Conservation (phyloP, 345 rosid genomes). For the Stellera chamaejasme region DNA sequence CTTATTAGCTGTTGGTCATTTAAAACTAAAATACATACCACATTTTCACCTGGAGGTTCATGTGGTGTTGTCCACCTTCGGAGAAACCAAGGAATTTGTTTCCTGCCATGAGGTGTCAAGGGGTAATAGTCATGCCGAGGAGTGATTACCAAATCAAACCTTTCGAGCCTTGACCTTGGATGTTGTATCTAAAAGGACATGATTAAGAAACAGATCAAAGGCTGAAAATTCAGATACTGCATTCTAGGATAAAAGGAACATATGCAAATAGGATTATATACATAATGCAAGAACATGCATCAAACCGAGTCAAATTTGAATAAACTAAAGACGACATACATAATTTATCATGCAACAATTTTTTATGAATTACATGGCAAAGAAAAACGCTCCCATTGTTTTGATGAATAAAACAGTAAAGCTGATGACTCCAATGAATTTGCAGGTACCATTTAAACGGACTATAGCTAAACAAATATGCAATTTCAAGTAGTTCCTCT, state of each 20-base stretch:
- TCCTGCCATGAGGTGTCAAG: constrained; percentile 60
- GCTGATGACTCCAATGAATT: not conserved
- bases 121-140: constrained; percentile 86
- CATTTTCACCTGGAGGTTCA: constrained; percentile 65
- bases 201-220: no score
- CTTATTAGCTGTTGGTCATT: not conserved
- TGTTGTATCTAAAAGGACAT: constrained; percentile 67
- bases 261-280: no score
- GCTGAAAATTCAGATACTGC: no score
- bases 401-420: not conserved
- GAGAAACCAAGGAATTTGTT: constrained; percentile 64
- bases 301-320: no score
- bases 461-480: not conserved
- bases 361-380: no score
- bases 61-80: constrained; percentile 71
- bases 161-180: constrained; percentile 62
- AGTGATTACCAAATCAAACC: constrained; percentile 86
- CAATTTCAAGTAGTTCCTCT: not conserved
- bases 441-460: no score
- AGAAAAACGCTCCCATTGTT: no score
- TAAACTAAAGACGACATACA: no score
- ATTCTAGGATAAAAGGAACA: no score
- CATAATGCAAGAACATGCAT: no score
- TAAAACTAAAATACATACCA: constrained; percentile 44
- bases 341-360: no score